phyloP scores from a whole-genome alignment of 805 yeast genomes.

The Suhomyces sp. region DNA sequence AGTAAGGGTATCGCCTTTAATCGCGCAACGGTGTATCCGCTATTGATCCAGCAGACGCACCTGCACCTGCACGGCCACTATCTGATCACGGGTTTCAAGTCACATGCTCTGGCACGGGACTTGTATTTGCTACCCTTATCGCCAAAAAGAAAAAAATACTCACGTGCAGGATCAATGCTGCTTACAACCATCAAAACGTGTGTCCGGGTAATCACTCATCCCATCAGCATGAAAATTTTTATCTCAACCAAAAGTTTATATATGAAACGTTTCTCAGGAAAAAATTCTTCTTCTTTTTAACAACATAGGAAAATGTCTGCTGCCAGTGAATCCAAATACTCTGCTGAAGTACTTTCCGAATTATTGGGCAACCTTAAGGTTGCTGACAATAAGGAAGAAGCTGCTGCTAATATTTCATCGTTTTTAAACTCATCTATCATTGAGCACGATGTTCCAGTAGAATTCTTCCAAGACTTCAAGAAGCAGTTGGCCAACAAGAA shows the following conservation, averaged over 20 bases:
- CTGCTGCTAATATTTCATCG: conserved; percentile 86
- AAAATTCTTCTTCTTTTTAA: conserved; percentile 15
- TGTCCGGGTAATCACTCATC: conserved; percentile 9
- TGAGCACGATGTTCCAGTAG: conserved; percentile 96
- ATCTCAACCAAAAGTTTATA: conserved; percentile 2
- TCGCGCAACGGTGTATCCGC: background rate
- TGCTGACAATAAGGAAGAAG: conserved; percentile 84
- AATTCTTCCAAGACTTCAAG: conserved; percentile 75
- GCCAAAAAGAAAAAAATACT: background rate
- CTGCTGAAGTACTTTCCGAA: conserved; percentile 83
- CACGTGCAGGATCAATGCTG: background rate
- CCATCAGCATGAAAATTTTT: conserved; percentile 6
- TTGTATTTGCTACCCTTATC: background rate
- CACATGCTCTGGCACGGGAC: background rate
- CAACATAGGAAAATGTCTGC: conserved; percentile 45
- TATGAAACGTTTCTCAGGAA: conserved; percentile 3
- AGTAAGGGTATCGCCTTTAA: background rate
- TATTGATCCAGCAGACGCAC: background rate
- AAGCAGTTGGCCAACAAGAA: conserved; percentile 80
- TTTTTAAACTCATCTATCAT: conserved; percentile 95
- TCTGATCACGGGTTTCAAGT: background rate
- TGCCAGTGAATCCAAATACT: conserved; percentile 58
- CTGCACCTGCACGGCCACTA: background rate
- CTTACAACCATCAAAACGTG: conserved; percentile 2
- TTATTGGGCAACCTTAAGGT: conserved; percentile 89